Conservation (phyloP, 2,329 filamentous ascomycete species). For the Metarhizium anisopliae region DNA sequence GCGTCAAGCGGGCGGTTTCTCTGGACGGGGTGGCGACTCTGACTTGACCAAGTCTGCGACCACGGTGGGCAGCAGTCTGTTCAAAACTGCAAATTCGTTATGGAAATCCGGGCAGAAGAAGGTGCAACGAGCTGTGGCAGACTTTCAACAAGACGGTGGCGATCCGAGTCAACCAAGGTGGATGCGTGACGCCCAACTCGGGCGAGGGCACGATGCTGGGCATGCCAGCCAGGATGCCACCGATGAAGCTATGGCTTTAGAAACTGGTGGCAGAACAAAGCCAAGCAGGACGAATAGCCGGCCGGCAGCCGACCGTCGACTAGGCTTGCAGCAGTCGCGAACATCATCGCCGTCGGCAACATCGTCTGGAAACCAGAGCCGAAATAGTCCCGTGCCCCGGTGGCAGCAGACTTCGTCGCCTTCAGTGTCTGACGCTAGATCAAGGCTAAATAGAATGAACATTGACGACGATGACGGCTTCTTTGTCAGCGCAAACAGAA, state of each 20-base stretch:
- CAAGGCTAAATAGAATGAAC: slow-evolving; percentile 58
- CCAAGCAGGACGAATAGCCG: slow-evolving; percentile 17
- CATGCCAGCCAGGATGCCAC: slow-evolving; percentile 36
- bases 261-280: slow-evolving; percentile 53
- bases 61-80: slow-evolving; percentile 70
- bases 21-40: slow-evolving; percentile 48
- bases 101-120: slow-evolving; percentile 95
- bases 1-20: slow-evolving; percentile 27
- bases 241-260: slow-evolving; percentile 72
- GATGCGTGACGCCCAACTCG: slow-evolving; percentile 70
- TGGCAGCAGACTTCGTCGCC: slow-evolving; percentile 46
- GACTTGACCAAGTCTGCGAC: slow-evolving; percentile 76
- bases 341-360: slow-evolving; percentile 39
- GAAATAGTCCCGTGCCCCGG: slow-evolving; percentile 40
- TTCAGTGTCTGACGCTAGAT: slow-evolving; percentile 24
- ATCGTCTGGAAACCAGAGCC: slow-evolving; percentile 33
- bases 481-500: slow-evolving; percentile 74
- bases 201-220: slow-evolving; percentile 26
- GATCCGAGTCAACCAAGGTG: slow-evolving; percentile 83
- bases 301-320: slow-evolving; percentile 16
- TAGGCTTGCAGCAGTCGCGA: slow-evolving; percentile 27
- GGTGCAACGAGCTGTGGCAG: slow-evolving; percentile 82
- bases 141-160: slow-evolving; percentile 57
- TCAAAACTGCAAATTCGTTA: slow-evolving; percentile 89
- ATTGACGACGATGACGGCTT: slow-evolving; percentile 67